Base-by-base conservation (phyloP, 441 rosid species). In the Euphorbia celastroides region DNA sequence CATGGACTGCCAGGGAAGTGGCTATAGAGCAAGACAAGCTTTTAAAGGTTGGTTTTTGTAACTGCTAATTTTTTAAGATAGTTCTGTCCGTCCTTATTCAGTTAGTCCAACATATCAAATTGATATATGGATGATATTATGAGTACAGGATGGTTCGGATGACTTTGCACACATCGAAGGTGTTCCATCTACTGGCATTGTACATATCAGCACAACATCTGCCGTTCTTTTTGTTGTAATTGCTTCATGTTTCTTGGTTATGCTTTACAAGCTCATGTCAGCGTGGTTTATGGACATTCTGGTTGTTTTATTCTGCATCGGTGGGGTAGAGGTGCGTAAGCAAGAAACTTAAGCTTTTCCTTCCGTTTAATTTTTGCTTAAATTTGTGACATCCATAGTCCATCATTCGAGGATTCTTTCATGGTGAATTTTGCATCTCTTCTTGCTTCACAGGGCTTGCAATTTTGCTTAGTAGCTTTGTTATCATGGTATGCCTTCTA, bases 241-340 rank as follows among this genome's bases (percentile, higher is more conserved):
- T 75, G 98, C 98, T 70, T 93, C 98, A 0, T 87, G 94, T 78
- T 87, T 93, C 90, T 79, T 93, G 78, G 79, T 88, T 68, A 64
- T 90, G 81, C 92, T 93, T 75, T 93, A 93, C 86, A 84, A 90
- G 75, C 88, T 90, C 68, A 93, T 93, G 96, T 90, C 97, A 56
- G 65, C 69, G 80, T 88, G 96, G 97, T 90, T 93, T 73, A 70
- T 88, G 72, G 98, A 93, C 70, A 81, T 90, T 66, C 82, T 93
- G 82, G 94, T 90, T 62, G 87, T 88, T 72, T 88, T 93, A 59
- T 93, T 93, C 91, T 88, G 98, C 93, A 84, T 93, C 58, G 98
- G 96, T 72, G 97, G 98, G 41, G 84, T 79, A 70, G 98, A 93
- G 98, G 98, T 93, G 79, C 66, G 75, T 44, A 9, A 34, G 5